Evolutionary conservation across 305 asterid genomes (phyloP).

Genomic region (Rubia occidens): DNA sequence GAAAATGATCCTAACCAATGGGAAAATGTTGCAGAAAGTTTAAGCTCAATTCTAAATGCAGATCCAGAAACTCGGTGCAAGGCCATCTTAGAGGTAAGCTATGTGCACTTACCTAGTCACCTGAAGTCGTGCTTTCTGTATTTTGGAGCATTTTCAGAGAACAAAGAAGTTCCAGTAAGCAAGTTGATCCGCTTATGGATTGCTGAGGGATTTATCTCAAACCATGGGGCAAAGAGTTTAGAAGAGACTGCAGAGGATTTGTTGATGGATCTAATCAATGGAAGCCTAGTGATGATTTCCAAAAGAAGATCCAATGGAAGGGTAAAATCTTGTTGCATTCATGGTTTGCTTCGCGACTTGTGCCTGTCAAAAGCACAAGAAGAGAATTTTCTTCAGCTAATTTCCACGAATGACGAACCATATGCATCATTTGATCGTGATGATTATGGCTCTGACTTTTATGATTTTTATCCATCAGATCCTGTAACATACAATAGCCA

Average conservation of each 20-base stretch:
- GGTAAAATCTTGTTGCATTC: constrained; percentile 5
- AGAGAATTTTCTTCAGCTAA: constrained; percentile 1
- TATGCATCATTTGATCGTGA: not conserved
- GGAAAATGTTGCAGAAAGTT: not conserved
- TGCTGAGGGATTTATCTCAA: constrained; percentile 2
- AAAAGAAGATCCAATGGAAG: constrained; percentile 5
- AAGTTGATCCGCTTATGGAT: constrained; percentile 8
- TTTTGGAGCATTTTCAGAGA: constrained; percentile 3
- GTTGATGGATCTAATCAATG: constrained; percentile 9
- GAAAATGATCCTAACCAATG: not conserved
- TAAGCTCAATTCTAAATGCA: not conserved
- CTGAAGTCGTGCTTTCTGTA: constrained; percentile 4
- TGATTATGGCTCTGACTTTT: constrained; percentile 5
- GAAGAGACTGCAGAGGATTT: constrained; percentile 3
- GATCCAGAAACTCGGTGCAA: constrained; percentile 9
- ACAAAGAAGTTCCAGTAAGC: constrained; percentile 5
- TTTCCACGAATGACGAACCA: not conserved
- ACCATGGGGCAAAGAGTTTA: not conserved
- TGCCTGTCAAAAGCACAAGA: constrained; percentile 8
- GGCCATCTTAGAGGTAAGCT: constrained; percentile 2
- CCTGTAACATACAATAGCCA: not conserved
- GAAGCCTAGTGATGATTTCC: constrained; percentile 7
- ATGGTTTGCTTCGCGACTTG: constrained; percentile 9
- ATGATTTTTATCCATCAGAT: constrained; percentile 7
- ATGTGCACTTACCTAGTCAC: constrained; percentile 8